Percentiles rank a stretch among this genome's conserved stretches.
Conservation (phyloP, 176 grass and related monocot species). For the Ananas comosus region DNA sequence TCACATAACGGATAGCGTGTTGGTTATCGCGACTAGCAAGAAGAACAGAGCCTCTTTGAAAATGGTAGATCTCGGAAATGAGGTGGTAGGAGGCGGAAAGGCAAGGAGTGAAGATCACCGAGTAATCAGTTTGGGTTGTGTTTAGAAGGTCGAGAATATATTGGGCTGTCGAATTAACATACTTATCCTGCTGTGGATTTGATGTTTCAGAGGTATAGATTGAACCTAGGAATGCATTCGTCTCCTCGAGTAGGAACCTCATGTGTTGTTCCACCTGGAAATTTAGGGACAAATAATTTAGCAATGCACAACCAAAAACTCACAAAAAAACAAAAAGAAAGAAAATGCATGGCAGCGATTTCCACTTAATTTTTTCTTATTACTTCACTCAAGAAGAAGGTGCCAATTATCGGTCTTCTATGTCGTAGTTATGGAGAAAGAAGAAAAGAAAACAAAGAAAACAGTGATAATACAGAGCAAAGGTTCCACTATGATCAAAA, state of each 20-base stretch:
- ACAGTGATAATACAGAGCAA: too few species aligned
- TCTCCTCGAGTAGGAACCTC: background rate
- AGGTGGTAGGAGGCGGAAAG: background rate
- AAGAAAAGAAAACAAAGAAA: too few species aligned
- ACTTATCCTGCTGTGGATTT: background rate
- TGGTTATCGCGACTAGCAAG: background rate
- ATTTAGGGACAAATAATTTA: background rate
- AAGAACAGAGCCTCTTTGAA: background rate
- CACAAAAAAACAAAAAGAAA: too few species aligned
- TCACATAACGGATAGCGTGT: background rate
- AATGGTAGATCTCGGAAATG: background rate
- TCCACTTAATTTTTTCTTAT: too few species aligned
- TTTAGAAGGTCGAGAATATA: background rate
- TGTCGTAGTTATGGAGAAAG: too few species aligned
- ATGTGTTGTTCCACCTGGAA: background rate
- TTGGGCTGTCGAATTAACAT: too few species aligned
- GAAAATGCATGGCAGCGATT: too few species aligned
- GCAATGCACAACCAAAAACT: too few species aligned
- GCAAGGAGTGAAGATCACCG: background rate
- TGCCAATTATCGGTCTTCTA: too few species aligned
- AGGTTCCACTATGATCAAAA: too few species aligned
- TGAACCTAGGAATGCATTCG: background rate
- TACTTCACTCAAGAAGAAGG: too few species aligned
- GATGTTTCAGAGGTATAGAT: background rate
- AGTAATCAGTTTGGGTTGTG: background rate